A percentile compares a stretch with the other conserved stretches of the same genome.
These are phyloP conservation scores for Nitzschia sp. DNA, from an alignment of 108 stramenopile species.

Conservation along the genomic window DNA sequence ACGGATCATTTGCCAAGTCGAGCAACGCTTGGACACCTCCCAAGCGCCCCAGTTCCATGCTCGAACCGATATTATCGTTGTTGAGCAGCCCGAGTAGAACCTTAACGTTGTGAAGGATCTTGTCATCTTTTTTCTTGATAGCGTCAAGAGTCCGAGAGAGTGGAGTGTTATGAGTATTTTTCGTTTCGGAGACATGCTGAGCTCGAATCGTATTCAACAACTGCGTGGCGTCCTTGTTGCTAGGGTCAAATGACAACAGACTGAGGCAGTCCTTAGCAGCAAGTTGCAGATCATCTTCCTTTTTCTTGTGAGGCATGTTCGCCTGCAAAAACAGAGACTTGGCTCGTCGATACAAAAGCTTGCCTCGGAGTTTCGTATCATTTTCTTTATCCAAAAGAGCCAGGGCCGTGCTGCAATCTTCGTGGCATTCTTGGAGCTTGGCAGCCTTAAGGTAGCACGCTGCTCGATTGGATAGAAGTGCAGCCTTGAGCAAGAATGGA, in stretches of 20 bases:
- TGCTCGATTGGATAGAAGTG: conserved; percentile 76
- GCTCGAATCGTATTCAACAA: conserved; percentile 59
- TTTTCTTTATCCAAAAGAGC: conserved; percentile 38
- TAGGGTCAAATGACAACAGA: conserved; percentile 62
- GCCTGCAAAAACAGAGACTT: conserved; percentile 56
- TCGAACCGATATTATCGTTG: conserved; percentile 48
- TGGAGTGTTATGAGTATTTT: conserved; percentile 37
- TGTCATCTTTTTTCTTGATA: conserved; percentile 35
- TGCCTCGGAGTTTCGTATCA: conserved; percentile 45
- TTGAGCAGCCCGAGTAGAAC: conserved; percentile 60
- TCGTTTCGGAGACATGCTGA: conserved; percentile 48
- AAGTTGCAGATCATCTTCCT: conserved; percentile 48
- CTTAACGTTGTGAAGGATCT: conserved; percentile 38
- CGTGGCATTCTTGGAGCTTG: conserved; percentile 50
- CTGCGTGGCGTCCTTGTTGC: conserved; percentile 64
- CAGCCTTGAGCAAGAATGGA: conserved; percentile 31
- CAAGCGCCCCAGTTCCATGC: conserved; percentile 73
- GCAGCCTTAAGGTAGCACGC: conserved; percentile 66
- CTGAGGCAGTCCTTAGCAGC: conserved; percentile 75
- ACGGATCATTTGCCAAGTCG: conserved; percentile 23
- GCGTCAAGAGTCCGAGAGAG: conserved; percentile 46
- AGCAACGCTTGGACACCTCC: conserved; percentile 60
- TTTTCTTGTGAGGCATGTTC: conserved; percentile 35
- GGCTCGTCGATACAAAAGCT: conserved; percentile 79
- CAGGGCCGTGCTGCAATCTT: conserved; percentile 71